Conservation (phyloP, 768 basidiomycete species). For the Pleurotus djamor region DNA sequence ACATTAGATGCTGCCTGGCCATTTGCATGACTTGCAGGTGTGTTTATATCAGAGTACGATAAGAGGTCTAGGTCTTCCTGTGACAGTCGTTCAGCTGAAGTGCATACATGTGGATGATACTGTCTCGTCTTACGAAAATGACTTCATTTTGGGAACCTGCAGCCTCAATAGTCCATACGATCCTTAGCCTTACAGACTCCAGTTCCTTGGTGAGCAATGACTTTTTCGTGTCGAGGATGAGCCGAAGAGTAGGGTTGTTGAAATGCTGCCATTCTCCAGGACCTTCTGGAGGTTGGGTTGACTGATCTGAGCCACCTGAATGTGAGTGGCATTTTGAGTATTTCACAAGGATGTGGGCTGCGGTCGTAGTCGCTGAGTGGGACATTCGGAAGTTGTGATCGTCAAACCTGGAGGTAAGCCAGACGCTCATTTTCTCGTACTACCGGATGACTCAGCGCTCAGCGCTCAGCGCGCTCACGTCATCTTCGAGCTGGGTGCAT, state of each 20-base stretch:
- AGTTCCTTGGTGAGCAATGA: conserved; percentile 40
- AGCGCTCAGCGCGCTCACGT: too few species aligned
- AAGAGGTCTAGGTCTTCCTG: conserved; percentile 81
- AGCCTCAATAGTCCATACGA: conserved; percentile 57
- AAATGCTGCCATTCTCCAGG: conserved; percentile 75
- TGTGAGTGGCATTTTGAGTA: conserved; percentile 67
- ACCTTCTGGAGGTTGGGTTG: conserved; percentile 6
- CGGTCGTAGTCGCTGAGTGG: conserved; percentile 57
- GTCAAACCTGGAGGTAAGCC: too few species aligned
- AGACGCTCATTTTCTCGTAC: too few species aligned
- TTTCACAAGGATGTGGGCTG: conserved; percentile 55
- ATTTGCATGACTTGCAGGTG: conserved; percentile 18
- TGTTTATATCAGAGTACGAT: conserved; percentile 50
- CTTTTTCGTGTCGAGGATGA: conserved; percentile 61
- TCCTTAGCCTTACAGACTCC: conserved; percentile 62
- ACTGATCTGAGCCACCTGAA: conserved; percentile 9
- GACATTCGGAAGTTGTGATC: conserved; percentile 25
- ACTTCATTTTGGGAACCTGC: conserved; percentile 51
- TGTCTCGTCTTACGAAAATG: conserved; percentile 53
- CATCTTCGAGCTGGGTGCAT: too few species aligned
- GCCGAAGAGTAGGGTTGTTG: conserved; percentile 62
- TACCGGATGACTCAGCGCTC: too few species aligned
- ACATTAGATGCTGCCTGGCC: conserved; percentile 28
- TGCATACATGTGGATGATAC: conserved; percentile 1
- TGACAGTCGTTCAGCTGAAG: not conserved